Percentiles rank a stretch among this genome's conserved stretches.
These are phyloP conservation scores for Colletotrichum lentis DNA, from an alignment of 2,329 filamentous ascomycete species.

Conservation along the genomic window DNA sequence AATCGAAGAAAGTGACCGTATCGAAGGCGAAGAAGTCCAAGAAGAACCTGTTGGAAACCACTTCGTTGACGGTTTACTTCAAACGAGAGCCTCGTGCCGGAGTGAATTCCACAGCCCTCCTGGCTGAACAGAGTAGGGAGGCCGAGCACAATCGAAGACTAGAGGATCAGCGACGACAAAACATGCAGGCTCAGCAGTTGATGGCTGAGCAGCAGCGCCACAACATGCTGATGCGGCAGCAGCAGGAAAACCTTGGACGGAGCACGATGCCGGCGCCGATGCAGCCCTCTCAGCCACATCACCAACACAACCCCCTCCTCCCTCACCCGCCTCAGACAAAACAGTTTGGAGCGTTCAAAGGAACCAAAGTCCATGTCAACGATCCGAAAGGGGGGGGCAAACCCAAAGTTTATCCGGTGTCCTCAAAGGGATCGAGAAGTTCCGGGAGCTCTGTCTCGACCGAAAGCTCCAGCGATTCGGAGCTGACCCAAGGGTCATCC, in stretches of 20 bases:
- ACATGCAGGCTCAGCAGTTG: constrained; percentile 15
- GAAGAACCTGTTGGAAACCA: constrained; percentile 47
- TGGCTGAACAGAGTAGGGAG: constrained; percentile 36
- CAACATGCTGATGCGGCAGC: constrained; percentile 8
- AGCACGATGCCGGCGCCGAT: constrained; percentile 6
- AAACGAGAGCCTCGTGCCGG: constrained; percentile 50
- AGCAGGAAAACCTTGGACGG: constrained; percentile 10
- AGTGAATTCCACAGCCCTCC: constrained; percentile 43
- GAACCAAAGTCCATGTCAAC: constrained; percentile 16
- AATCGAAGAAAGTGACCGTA: constrained; percentile 22
- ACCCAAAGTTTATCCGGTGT: constrained; percentile 17
- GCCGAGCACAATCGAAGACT: constrained; percentile 26
- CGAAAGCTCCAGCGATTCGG: constrained; percentile 17
- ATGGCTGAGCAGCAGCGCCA: not conserved
- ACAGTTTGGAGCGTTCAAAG: not conserved
- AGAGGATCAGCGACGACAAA: constrained; percentile 20
- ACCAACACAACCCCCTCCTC: not conserved
- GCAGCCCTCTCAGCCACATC: not conserved
- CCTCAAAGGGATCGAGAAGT: constrained; percentile 37
- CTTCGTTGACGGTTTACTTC: constrained; percentile 58
- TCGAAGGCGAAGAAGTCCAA: constrained; percentile 42
- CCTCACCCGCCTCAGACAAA: not conserved
- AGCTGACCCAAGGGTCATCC: constrained; percentile 40
- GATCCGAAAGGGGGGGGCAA: constrained; percentile 23
- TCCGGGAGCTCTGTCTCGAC: constrained; percentile 29